Evolutionary conservation across 345 rosid genomes (phyloP), one percentile per base, ranked within the genome.

Genomic region (Brassica carinata): DNA sequence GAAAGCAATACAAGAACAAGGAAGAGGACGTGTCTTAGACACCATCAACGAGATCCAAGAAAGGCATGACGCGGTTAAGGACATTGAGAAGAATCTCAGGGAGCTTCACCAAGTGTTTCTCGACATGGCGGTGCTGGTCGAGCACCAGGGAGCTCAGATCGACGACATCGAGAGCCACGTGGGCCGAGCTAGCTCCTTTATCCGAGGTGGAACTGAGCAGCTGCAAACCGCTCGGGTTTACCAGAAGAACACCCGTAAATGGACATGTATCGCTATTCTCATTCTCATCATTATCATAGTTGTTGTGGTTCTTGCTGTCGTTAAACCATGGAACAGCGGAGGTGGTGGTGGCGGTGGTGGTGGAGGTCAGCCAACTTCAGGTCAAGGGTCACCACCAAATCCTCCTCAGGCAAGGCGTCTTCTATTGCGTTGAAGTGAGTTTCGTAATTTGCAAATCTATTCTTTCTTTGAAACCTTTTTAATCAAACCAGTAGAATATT

Each of bases 1-100:
- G 77, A 94, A 90, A 34, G 98, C 98, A 27, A 94, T 94, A 72
- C 96, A 91, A 81, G 95, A 94, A 51, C 98, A 94, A 65, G 98
- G 98, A 30, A 88, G 97, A 73, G 97, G 97, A 5, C 85, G 88
- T 26, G 81, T 92, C n/a, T 67, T 90, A 83, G 94, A 91, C 79
- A 89, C 98, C 0, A 90, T 91, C 53, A 87, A 85, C 72, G 94
- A 91, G 87, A 91, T 94, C 29, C 96, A 92, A 73, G 97, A 94
- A 71, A 89, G 97, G 82, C 97, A 94, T 38, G 98, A 94, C 36
- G 94, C 97, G 0, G 97, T 89, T 8, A 92, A 87, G 75, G 94
- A 90, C 31, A 71, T 94, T 26, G 94, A 92, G 87, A 91, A 91
- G 79, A 88, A 90, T 71, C 91, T 94, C 6, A 87, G 76, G 79